Percentiles rank a stretch among this genome's conserved stretches.
Evolutionary conservation across 768 basidiomycete genomes (phyloP).

Genomic region (Daedaleopsis sinensis): DNA sequence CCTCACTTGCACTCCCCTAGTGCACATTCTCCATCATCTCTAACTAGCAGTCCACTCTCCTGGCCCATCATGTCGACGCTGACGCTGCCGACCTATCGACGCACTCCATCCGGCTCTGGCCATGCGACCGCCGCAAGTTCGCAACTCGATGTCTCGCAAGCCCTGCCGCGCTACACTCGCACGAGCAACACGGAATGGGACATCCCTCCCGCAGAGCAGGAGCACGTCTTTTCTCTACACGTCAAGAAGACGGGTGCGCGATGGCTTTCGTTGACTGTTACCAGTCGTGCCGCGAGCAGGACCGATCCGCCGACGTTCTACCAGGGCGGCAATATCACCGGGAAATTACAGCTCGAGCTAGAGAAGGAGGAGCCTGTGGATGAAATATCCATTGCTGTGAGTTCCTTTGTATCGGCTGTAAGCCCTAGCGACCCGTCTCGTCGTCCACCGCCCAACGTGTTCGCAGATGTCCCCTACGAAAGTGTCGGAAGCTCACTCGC

Average conservation of each 20-base stretch:
- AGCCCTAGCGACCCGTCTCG: too few relatives aligned
- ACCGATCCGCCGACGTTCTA: constrained; percentile 9
- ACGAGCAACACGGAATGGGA: constrained; percentile 4
- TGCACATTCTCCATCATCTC: not conserved
- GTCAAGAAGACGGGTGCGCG: constrained; percentile 11
- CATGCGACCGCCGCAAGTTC: not conserved
- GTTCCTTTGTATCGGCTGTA: not conserved
- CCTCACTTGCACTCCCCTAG: not conserved
- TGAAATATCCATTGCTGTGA: constrained; percentile 14
- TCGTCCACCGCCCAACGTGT: too few relatives aligned
- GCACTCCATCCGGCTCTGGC: not conserved
- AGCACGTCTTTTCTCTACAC: constrained; percentile 5
- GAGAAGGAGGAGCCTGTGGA: constrained; percentile 14
- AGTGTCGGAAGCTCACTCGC: not conserved
- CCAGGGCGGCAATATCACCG: constrained; percentile 10
- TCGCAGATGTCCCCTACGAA: too few relatives aligned
- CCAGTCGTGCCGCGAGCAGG: constrained; percentile 6
- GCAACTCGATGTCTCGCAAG: not conserved
- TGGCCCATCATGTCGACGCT: not conserved
- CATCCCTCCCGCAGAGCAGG: constrained; percentile 5
- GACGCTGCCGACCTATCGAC: not conserved
- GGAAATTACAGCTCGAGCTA: constrained; percentile 5
- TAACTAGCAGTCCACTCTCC: not conserved
- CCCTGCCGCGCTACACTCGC: not conserved
- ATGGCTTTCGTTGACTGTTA: constrained; percentile 14